Evolutionary conservation across 192 early-diverging fungal genomes (phyloP).

Genomic region (Dispira parvispora): DNA sequence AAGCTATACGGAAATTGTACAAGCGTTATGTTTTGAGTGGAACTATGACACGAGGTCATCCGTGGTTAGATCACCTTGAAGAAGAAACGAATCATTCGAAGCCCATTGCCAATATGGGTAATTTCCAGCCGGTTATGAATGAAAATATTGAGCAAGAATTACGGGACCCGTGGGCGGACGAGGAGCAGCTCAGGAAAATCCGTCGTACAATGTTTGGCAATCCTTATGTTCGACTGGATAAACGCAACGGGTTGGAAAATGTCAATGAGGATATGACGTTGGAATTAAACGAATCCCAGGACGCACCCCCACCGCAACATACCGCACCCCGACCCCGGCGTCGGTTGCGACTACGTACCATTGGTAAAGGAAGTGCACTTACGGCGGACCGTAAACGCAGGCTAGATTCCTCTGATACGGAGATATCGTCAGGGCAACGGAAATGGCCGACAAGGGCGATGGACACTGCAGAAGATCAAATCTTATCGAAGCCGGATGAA

Average conservation of each 20-base stretch:
- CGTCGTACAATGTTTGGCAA: conserved; percentile 60
- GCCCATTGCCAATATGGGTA: conserved; percentile 55
- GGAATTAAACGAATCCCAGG: background rate
- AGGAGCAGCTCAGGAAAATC: conserved; percentile 35
- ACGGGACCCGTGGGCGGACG: conserved; percentile 47
- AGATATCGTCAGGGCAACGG: too few relatives aligned
- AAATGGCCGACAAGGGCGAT: too few relatives aligned
- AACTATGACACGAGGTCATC: conserved; percentile 8
- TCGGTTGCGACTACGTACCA: conserved; percentile 1
- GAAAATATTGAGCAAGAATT: conserved; percentile 30
- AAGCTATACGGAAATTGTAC: conserved; percentile 33
- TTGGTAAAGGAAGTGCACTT: background rate
- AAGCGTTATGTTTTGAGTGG: conserved; percentile 30
- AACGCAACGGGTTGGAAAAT: conserved; percentile 30
- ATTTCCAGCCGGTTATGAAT: conserved; percentile 41
- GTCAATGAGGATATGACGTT: conserved; percentile 24
- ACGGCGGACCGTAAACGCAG: too few relatives aligned
- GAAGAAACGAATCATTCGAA: conserved; percentile 41
- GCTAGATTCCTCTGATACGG: too few relatives aligned
- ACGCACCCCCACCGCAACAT: background rate
- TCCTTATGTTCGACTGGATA: conserved; percentile 38
- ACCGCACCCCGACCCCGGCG: background rate
- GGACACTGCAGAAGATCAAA: too few relatives aligned
- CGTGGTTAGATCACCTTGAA: conserved; percentile 23
- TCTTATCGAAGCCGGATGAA: too few relatives aligned